These are phyloP conservation scores for Pythium folliculosum DNA, from an alignment of 352 stramenopile genomes.

Conservation along the genomic window DNA sequence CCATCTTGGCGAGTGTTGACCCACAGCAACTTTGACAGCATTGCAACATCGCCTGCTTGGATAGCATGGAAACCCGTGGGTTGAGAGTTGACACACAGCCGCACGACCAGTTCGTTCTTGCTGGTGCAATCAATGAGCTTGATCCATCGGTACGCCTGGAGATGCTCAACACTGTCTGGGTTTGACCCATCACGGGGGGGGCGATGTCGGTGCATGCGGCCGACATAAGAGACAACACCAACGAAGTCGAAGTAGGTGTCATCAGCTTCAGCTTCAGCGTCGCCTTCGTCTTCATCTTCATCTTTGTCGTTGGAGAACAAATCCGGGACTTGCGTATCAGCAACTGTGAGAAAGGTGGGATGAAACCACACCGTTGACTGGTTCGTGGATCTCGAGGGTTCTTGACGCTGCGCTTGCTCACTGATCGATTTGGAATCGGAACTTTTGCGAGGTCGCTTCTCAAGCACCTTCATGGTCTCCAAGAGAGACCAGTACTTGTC, in stretches of 20 bases:
- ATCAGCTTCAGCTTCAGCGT: slow-evolving; percentile 5
- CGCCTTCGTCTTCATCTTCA: neutral
- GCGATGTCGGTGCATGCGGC: slow-evolving; percentile 39
- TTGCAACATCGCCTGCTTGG: slow-evolving; percentile 47
- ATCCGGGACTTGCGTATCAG: slow-evolving; percentile 35
- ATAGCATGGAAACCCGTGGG: slow-evolving; percentile 46
- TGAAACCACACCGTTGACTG: slow-evolving; percentile 41
- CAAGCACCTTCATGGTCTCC: slow-evolving; percentile 34
- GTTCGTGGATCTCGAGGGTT: neutral
- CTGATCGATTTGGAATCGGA: neutral
- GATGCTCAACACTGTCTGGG: neutral
- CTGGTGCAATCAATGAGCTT: slow-evolving; percentile 64
- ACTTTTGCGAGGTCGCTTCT: slow-evolving; percentile 4
- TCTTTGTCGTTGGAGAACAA: neutral
- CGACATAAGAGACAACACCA: slow-evolving; percentile 57
- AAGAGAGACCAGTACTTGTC: slow-evolving; percentile 65
- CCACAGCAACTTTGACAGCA: slow-evolving; percentile 67
- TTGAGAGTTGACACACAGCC: slow-evolving; percentile 45
- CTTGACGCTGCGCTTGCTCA: neutral
- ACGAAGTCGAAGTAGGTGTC: slow-evolving; percentile 66
- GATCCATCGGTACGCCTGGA: slow-evolving; percentile 46
- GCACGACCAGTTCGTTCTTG: slow-evolving; percentile 48
- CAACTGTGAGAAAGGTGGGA: slow-evolving; percentile 43
- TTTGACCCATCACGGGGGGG: neutral
- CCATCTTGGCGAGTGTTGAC: neutral